Evolutionary conservation across 1,284 basidiomycete genomes (phyloP).

Genomic region (Ustilago vetiveriae): DNA sequence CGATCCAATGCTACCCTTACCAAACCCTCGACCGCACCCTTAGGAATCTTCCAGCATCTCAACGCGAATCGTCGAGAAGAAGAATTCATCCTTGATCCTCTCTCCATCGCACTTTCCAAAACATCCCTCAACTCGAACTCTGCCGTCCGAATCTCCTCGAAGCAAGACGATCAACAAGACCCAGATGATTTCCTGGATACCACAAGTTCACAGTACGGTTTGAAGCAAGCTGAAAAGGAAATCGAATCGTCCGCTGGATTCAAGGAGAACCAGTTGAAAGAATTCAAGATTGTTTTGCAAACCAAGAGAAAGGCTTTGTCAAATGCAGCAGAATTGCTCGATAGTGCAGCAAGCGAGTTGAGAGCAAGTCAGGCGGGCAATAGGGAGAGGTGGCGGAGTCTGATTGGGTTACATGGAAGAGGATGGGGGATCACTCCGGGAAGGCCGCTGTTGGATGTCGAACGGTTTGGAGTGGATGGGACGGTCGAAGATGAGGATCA

Average conservation of each 20-base stretch:
- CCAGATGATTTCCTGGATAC: constrained; percentile 23
- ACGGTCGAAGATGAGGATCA: not conserved
- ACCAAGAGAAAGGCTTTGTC: constrained; percentile 38
- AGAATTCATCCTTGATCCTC: constrained; percentile 46
- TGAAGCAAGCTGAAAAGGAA: constrained; percentile 23
- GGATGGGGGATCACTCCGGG: constrained; percentile 59
- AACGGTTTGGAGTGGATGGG: constrained; percentile 35
- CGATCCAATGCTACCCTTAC: constrained; percentile 12
- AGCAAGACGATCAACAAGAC: constrained; percentile 13
- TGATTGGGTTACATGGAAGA: constrained; percentile 40
- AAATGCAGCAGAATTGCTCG: constrained; percentile 47
- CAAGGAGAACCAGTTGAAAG: constrained; percentile 14
- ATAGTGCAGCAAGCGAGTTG: constrained; percentile 46
- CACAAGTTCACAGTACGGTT: constrained; percentile 10
- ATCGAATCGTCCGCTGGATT: constrained; percentile 5
- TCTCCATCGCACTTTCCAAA: constrained; percentile 29
- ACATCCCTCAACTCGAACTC: constrained; percentile 14
- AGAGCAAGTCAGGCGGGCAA: constrained; percentile 26
- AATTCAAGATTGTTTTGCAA: constrained; percentile 44
- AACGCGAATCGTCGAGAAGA: constrained; percentile 11
- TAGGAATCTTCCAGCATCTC: constrained; percentile 38
- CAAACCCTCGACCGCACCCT: constrained; percentile 2
- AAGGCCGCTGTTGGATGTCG: constrained; percentile 54
- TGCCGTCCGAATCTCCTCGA: constrained; percentile 3
- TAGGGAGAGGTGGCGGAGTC: constrained; percentile 43